Base-by-base conservation (phyloP, 176 grass and related monocot genomes). In the Bolboschoenus planiculmis region DNA sequence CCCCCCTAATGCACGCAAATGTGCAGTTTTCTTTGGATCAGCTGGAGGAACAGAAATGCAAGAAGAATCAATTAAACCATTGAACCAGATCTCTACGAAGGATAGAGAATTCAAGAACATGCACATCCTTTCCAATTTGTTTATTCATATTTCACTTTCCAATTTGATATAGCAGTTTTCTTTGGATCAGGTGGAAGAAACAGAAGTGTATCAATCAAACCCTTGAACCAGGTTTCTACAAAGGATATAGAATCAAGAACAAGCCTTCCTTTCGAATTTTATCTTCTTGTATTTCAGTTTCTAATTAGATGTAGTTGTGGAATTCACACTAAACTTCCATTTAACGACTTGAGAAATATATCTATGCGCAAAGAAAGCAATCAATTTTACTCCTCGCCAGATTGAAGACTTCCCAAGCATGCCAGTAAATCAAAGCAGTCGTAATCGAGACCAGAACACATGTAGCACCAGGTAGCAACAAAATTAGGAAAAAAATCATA, bases 21-120 rank as follows among this genome's bases (percentile, higher is more conserved):
- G 90, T 26, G 36, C 80, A 47, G 70, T 87, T 82, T 97, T 97
- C 79, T 87, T 91, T 33, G 82, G 55, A 78, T 90, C 78, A 71
- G 82, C 88, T 95, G 84, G 27, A 61, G 53, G 23, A 39, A 61
- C 61, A 54, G 66, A 40, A 7, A 68, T 34, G 42, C 24, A 67
- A 21, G 57, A 60, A 43, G n/a, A n/a, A n/a, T 62, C 27, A 54
- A 83, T 20, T 26, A 61, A 56, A 24, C n/a, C 26, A 10, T 73
- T 40, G 68, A 47, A 78, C n/a, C 47, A 47, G 39, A n/a, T n/a
- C n/a, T n/a, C n/a, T n/a, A n/a, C n/a, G n/a, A n/a, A n/a, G n/a
- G n/a, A n/a, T n/a, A n/a, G n/a, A n/a, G n/a, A 78, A n/a, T 46
- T 74, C 68, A 20, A 23, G 10, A 21, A 57, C 55, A 57, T 1